A percentile compares a stretch with the other conserved stretches of the same genome.
phyloP scores from a whole-genome alignment of 2,329 filamentous ascomycete species.

The Colletotrichum tabaci region DNA sequence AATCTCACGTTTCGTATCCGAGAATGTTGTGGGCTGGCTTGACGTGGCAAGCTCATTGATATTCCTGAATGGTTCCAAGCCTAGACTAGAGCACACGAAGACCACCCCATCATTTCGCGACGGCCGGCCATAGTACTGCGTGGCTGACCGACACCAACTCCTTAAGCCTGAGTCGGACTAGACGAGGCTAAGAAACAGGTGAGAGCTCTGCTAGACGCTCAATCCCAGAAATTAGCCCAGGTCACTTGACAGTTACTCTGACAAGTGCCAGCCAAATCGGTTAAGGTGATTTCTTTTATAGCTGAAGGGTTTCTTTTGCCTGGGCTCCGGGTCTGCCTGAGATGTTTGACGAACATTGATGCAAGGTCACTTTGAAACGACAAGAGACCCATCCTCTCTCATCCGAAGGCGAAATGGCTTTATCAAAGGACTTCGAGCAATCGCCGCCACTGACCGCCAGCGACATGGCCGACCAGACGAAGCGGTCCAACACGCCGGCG shows the following conservation, averaged over 20 bases:
- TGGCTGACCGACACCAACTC: conserved; percentile 24
- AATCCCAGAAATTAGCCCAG: conserved; percentile 32
- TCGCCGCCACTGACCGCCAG: conserved; percentile 34
- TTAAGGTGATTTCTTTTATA: conserved; percentile 17
- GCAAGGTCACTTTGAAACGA: not conserved
- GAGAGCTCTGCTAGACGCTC: conserved; percentile 25
- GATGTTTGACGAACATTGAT: not conserved
- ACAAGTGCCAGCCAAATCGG: conserved; percentile 12
- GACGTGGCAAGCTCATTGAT: conserved; percentile 40
- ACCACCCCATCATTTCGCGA: conserved; percentile 19
- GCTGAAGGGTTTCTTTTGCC: not conserved
- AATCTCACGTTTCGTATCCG: not conserved
- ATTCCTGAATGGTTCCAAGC: conserved; percentile 13
- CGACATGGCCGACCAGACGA: conserved; percentile 35
- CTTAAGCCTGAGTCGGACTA: conserved; percentile 22
- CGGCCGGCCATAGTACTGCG: conserved; percentile 21
- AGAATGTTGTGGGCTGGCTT: conserved; percentile 2
- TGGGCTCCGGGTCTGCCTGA: not conserved
- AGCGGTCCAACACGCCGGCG: conserved; percentile 37
- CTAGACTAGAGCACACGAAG: conserved; percentile 20
- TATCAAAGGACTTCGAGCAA: conserved; percentile 29
- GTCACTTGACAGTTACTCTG: conserved; percentile 33
- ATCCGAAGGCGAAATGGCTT: conserved; percentile 8
- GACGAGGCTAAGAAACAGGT: conserved; percentile 19
- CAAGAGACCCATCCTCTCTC: not conserved